These are phyloP conservation scores for Talaromyces sp. DNA, from an alignment of 2,329 filamentous ascomycete genomes.

Conservation along the genomic window DNA sequence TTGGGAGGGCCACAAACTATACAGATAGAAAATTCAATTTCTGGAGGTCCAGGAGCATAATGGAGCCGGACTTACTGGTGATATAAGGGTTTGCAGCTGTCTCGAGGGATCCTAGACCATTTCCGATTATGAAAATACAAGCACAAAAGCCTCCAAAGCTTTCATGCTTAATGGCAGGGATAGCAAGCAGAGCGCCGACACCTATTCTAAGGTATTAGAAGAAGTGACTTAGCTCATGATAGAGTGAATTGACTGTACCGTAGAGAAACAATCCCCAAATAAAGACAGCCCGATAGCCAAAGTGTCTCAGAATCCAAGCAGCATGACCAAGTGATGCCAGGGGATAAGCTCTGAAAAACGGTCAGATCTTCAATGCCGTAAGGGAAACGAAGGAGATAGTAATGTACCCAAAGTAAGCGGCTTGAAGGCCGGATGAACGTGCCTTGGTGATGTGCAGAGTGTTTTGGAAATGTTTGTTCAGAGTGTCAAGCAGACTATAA, in stretches of 20 bases:
- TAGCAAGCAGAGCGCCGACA: conserved; percentile 51
- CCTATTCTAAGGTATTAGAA: neutral
- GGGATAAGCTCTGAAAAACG: neutral
- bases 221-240: neutral
- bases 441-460: conserved; percentile 54
- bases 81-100: conserved; percentile 71
- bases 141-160: conserved; percentile 70
- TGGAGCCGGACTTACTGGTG: neutral
- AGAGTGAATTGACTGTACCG: neutral
- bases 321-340: neutral
- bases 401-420: conserved; percentile 57
- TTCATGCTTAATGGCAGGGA: conserved; percentile 77
- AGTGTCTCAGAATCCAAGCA: neutral
- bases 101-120: conserved; percentile 70
- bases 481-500: conserved; percentile 49
- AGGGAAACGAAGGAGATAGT: conserved; percentile 21
- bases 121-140: conserved; percentile 68
- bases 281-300: neutral
- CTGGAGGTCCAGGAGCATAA: neutral
- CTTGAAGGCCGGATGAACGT: conserved; percentile 61
- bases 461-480: conserved; percentile 58
- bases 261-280: neutral
- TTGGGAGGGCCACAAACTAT: conserved; percentile 69
- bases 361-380: neutral
- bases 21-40: conserved; percentile 44